phyloP scores from a whole-genome alignment of 371 early-diverging fungal genomes.

The Circinella minor region DNA sequence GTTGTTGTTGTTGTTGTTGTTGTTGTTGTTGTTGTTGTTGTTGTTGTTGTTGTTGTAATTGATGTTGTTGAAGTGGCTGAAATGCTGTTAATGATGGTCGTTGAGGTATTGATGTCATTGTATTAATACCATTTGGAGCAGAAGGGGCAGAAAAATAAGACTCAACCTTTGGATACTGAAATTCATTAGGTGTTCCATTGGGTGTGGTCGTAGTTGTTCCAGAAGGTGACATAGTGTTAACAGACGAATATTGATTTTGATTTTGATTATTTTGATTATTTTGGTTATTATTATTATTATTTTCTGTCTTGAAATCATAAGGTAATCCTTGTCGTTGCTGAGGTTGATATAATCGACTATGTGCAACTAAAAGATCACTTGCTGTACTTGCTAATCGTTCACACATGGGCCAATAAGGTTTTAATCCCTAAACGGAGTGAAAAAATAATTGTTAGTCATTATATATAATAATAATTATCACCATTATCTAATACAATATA shows the following conservation, averaged over 20 bases:
- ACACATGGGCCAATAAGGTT: constrained; percentile 52
- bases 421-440: constrained; percentile 1
- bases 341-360: constrained; percentile 43
- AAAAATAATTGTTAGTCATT: too few species aligned
- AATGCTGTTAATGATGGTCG: background rate
- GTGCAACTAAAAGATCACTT: constrained; percentile 41
- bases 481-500: too few species aligned
- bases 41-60: background rate
- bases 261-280: too few species aligned
- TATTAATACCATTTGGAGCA: background rate
- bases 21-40: background rate
- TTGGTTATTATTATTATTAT: too few species aligned
- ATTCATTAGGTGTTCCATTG: background rate
- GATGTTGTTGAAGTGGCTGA: background rate
- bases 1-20: background rate
- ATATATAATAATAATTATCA: too few species aligned
- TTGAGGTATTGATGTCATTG: background rate
- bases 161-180: background rate
- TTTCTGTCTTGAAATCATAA: constrained; percentile 12
- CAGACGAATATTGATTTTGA: background rate
- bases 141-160: constrained; percentile 8
- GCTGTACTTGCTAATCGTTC: constrained; percentile 44
- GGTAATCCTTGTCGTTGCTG: constrained; percentile 15
- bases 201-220: background rate
- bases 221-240: constrained; percentile 2